Percentiles rank a stretch among this genome's conserved stretches.
phyloP scores from a whole-genome alignment of 2,329 filamentous ascomycete genomes.

The Penicillium sp. region DNA sequence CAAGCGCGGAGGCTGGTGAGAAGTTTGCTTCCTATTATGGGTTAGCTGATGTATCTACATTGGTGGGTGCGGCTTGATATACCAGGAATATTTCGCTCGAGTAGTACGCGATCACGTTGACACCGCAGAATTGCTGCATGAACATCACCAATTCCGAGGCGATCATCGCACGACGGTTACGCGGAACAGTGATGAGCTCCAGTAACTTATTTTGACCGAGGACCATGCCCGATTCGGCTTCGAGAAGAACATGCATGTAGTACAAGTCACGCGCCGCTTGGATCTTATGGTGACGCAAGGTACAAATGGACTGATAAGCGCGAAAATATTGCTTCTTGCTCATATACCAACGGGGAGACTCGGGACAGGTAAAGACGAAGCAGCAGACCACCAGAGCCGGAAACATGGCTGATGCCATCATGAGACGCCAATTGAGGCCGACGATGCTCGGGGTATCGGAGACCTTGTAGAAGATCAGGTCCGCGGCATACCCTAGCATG shows the following conservation, averaged over 20 bases:
- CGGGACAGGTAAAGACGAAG: slow-evolving; percentile 63
- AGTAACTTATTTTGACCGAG: slow-evolving; percentile 52
- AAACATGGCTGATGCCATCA: slow-evolving; percentile 66
- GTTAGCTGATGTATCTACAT: not conserved
- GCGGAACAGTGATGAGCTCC: slow-evolving; percentile 60
- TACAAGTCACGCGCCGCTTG: slow-evolving; percentile 47
- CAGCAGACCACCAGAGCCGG: slow-evolving; percentile 58
- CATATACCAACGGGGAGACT: slow-evolving; percentile 51
- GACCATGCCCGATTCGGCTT: slow-evolving; percentile 57
- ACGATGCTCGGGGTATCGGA: slow-evolving; percentile 52
- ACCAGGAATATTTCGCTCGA: slow-evolving; percentile 58
- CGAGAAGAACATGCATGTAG: slow-evolving; percentile 54
- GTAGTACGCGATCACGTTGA: slow-evolving; percentile 60
- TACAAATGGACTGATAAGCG: slow-evolving; percentile 45
- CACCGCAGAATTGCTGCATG: slow-evolving; percentile 59
- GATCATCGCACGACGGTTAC: slow-evolving; percentile 61
- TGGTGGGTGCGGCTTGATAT: not conserved
- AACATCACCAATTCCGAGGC: slow-evolving; percentile 66
- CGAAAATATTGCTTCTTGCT: slow-evolving; percentile 42
- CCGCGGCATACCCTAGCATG: slow-evolving; percentile 58
- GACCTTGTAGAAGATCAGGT: slow-evolving; percentile 60
- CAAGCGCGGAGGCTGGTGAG: slow-evolving; percentile 50
- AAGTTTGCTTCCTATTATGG: slow-evolving; percentile 43
- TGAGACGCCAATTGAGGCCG: slow-evolving; percentile 65
- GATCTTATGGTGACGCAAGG: slow-evolving; percentile 43